These are phyloP conservation scores for Saitozyma podzolica DNA, from an alignment of 768 basidiomycete genomes.

Conservation along the genomic window DNA sequence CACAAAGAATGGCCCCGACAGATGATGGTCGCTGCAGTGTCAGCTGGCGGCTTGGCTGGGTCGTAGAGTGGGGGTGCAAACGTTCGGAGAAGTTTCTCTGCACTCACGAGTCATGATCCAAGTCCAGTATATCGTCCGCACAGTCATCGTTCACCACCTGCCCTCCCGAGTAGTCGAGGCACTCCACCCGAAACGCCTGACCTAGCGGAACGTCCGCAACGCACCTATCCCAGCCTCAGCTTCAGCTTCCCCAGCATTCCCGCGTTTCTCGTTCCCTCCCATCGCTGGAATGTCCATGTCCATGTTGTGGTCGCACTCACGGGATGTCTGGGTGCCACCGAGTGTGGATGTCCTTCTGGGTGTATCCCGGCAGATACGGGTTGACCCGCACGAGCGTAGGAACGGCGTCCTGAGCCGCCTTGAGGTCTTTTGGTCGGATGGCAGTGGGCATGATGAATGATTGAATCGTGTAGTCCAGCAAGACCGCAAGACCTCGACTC, in stretches of 20 bases:
- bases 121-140: conserved; percentile 24
- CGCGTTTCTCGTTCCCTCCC: too few relatives aligned
- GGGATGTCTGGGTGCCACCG: conserved; percentile 34
- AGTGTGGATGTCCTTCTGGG: conserved; percentile 25
- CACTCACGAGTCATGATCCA: conserved; percentile 20
- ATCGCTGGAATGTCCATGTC: too few relatives aligned
- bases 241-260: background rate
- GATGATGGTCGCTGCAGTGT: conserved; percentile 60
- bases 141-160: conserved; percentile 28
- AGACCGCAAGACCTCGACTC: too few relatives aligned
- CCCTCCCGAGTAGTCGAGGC: conserved; percentile 30
- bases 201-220: conserved; percentile 21
- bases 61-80: too few relatives aligned
- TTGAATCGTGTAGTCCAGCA: too few relatives aligned
- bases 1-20: conserved; percentile 73
- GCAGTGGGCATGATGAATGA: too few relatives aligned
- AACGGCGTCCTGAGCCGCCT: background rate
- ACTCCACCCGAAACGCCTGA: conserved; percentile 26
- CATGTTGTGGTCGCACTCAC: too few relatives aligned
- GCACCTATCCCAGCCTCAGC: conserved; percentile 12
- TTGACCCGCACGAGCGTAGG: conserved; percentile 25
- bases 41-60: too few relatives aligned
- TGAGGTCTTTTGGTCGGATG: too few relatives aligned
- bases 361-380: conserved; percentile 14
- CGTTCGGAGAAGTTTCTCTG: too few relatives aligned